Evolutionary conservation across 2,329 filamentous ascomycete species (phyloP).

Genomic region (Pseudofabraea citricarpa): DNA sequence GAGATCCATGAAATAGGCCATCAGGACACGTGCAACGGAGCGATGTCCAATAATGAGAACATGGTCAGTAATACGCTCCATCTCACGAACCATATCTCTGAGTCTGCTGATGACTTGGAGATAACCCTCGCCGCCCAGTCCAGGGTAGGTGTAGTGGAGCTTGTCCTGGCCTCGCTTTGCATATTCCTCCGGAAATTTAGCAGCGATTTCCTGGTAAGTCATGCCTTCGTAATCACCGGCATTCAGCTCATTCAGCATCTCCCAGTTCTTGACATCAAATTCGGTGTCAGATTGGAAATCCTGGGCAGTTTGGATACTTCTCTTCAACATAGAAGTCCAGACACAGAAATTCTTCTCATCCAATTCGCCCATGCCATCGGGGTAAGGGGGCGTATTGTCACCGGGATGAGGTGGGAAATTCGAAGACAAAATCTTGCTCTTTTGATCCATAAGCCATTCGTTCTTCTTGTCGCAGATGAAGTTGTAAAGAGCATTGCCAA

Average conservation of each 20-base stretch:
- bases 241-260: constrained; percentile 96
- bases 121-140: constrained; percentile 92
- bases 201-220: constrained; percentile 86
- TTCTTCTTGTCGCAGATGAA: constrained; percentile 80
- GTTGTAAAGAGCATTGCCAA: constrained; percentile 71
- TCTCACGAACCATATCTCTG: constrained; percentile 91
- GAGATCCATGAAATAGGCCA: constrained; percentile 95
- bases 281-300: constrained; percentile 89
- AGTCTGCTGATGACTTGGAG: constrained; percentile 95
- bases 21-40: constrained; percentile 83
- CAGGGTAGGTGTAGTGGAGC: constrained; percentile 93
- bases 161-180: constrained; percentile 77
- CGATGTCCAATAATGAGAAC: constrained; percentile 89
- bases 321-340: constrained; percentile 95
- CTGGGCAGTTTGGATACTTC: constrained; percentile 81
- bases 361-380: constrained; percentile 66
- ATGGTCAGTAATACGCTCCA: constrained; percentile 96
- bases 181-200: constrained; percentile 77
- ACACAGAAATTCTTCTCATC: constrained; percentile 92
- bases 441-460: constrained; percentile 79
- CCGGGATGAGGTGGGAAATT: constrained; percentile 88
- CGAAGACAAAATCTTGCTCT: constrained; percentile 68
- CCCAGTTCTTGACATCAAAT: constrained; percentile 95
- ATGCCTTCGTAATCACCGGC: constrained; percentile 90
- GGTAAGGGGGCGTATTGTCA: constrained; percentile 91